phyloP scores from a whole-genome alignment of 805 yeast genomes.

The Metschnikowia henanensis region DNA sequence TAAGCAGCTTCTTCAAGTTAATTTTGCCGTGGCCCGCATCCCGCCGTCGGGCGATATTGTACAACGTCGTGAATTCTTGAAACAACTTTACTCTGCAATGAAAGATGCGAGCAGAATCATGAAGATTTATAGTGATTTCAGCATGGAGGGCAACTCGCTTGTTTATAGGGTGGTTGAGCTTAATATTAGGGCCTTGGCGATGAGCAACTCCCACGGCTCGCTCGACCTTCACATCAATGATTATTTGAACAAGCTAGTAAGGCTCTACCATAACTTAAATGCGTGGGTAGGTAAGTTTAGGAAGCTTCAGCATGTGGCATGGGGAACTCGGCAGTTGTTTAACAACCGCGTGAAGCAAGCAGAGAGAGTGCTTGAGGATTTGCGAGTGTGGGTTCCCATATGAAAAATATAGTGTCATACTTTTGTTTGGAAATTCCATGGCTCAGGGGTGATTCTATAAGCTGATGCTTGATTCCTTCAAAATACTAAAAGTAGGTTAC shows the following conservation, averaged over 20 bases:
- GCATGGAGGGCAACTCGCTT: not conserved
- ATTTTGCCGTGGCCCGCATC: not conserved
- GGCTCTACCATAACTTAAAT: not conserved
- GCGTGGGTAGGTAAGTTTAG: conserved; percentile 1
- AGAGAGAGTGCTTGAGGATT: not conserved
- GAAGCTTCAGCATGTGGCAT: not conserved
- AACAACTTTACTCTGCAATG: not conserved
- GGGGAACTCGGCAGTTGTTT: conserved; percentile 1
- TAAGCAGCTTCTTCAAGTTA: not conserved
- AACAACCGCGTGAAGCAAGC: not conserved
- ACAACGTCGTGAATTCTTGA: not conserved
- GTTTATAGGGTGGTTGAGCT: conserved; percentile 2
- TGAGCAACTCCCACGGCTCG: conserved; percentile 2
- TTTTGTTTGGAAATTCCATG: no score
- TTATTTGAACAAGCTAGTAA: conserved; percentile 1
- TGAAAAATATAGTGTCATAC: no score
- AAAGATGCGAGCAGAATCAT: not conserved
- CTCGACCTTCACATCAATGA: conserved; percentile 1
- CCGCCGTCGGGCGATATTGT: not conserved
- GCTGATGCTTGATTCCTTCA: no score
- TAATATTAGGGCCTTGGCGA: not conserved
- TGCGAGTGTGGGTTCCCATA: conserved; percentile 2
- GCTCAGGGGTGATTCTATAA: no score
- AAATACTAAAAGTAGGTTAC: no score
- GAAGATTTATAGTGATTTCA: not conserved